Percentiles rank a stretch among this genome's conserved stretches.
Evolutionary conservation across 768 basidiomycete genomes (phyloP).

Genomic region (Tubosaeta sp.): DNA sequence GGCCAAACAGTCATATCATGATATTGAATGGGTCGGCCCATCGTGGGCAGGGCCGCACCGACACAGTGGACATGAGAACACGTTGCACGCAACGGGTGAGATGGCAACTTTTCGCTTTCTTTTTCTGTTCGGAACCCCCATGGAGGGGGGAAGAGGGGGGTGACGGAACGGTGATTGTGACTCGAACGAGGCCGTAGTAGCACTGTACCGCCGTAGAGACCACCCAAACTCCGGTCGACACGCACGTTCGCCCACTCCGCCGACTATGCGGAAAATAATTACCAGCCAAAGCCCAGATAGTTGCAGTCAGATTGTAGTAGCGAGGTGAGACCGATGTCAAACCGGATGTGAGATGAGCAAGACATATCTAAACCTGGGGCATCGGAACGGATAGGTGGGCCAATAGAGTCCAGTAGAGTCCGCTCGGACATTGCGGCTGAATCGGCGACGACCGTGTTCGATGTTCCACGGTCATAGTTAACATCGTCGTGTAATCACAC

Average conservation of each 20-base stretch:
- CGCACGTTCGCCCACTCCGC: background rate
- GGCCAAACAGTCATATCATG: background rate
- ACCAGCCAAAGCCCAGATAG: background rate
- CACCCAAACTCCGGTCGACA: background rate
- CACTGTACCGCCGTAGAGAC: background rate
- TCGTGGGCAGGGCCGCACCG: constrained; percentile 16
- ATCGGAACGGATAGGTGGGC: background rate
- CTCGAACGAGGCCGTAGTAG: background rate
- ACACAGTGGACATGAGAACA: constrained; percentile 2
- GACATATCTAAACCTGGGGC: background rate
- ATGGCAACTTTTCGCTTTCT: constrained; percentile 4
- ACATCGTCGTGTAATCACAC: constrained; percentile 8
- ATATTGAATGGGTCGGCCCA: background rate
- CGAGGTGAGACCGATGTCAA: background rate
- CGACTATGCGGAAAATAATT: background rate
- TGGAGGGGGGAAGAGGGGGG: background rate
- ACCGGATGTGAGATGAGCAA: background rate
- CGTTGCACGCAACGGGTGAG: constrained; percentile 3
- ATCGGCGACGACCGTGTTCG: background rate
- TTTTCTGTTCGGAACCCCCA: background rate
- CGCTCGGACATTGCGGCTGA: background rate
- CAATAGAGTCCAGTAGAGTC: background rate
- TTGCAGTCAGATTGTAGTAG: background rate
- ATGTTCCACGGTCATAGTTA: background rate
- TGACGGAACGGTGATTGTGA: background rate